Evolutionary conservation across 352 stramenopile genomes (phyloP), one percentile per base, ranked within the genome.

Genomic region (Pythium monospermum): DNA sequence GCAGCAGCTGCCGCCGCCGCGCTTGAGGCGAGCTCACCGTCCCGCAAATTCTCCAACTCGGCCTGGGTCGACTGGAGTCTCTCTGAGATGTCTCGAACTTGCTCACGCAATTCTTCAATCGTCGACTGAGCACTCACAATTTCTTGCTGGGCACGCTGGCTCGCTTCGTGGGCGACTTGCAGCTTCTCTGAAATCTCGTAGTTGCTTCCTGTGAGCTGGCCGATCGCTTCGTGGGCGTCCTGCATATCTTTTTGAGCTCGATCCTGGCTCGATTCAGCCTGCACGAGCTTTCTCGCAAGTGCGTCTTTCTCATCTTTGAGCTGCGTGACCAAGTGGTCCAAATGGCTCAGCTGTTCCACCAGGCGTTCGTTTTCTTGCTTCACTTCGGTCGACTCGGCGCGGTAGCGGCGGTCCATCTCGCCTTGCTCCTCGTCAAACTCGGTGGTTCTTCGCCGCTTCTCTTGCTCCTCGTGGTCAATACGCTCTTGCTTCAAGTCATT

Each of bases 1-100:
- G 73, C 76, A 12, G 71, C 69, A 1, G 76, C 76, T 11, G 75
- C 61, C 2, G 69, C 70, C 0, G 48, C 70, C 25, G 68, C 57
- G 38, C 71, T 87, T 6, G 65, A 69, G 0, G 57, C 69, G 13
- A 85, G 50, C 25, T 87, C 68, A 7, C 71, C 51, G 22, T 85
- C 61, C 13, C 63, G 67, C 15, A 85, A 44, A 1, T 40, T 57
- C 35, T 73, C 64, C 12, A 85, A 59, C 28, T 87, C 64, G 8
- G 68, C 46, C 44, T 87, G 71, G 4, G 73, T 79, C 21, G 64
- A 41, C 18, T 69, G 62, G 4, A 87, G 36, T 38, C 83, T 73
- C 21, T 57, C 64, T 12, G 76, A 82, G 26, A 87, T 72, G 45
- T 85, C 71, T 12, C 66, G 69, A 25, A 85, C 71, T 37, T 87